A percentile compares a stretch with the other conserved stretches of the same genome.
phyloP scores from a whole-genome alignment of 495 filamentous ascomycete species.

The Talaromyces wortmannii region DNA sequence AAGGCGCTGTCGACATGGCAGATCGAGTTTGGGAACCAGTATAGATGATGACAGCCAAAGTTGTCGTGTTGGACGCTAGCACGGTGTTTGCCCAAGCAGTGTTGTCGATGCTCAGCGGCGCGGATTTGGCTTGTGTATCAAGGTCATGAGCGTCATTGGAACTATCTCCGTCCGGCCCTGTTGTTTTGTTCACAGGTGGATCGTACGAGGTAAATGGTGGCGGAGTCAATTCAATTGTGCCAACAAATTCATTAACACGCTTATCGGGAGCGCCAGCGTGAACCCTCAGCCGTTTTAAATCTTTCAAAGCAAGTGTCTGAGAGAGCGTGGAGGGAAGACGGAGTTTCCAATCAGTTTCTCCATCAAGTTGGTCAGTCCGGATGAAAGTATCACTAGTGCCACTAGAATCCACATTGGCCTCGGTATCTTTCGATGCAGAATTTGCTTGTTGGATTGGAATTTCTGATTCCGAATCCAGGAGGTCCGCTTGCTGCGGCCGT shows the following conservation, averaged over 20 bases:
- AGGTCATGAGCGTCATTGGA: slow-evolving; percentile 11
- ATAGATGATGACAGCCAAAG: slow-evolving; percentile 84
- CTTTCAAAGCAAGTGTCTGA: slow-evolving; percentile 59
- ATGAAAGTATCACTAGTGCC: slow-evolving; percentile 87
- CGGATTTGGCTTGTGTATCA: slow-evolving; percentile 35
- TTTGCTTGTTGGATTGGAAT: not conserved
- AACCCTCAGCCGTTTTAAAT: slow-evolving; percentile 68
- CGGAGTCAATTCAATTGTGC: slow-evolving; percentile 62
- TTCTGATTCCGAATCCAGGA: slow-evolving; percentile 1
- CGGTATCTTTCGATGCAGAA: not conserved
- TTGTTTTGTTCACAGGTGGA: slow-evolving; percentile 35
- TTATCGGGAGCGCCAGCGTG: slow-evolving; percentile 83
- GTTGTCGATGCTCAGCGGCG: slow-evolving; percentile 87
- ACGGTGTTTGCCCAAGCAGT: slow-evolving; percentile 99
- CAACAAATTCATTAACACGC: slow-evolving; percentile 89
- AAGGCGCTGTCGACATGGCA: slow-evolving; percentile 84
- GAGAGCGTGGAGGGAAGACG: slow-evolving; percentile 78
- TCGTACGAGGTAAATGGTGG: slow-evolving; percentile 27
- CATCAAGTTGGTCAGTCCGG: slow-evolving; percentile 93
- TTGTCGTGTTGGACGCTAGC: slow-evolving; percentile 83
- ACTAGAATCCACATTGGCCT: slow-evolving; percentile 10
- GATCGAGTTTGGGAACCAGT: slow-evolving; percentile 93
- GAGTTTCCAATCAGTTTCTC: slow-evolving; percentile 98
- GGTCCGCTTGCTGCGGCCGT: not conserved
- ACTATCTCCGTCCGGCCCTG: slow-evolving; percentile 18